Evolutionary conservation across 768 basidiomycete species (phyloP), one percentile per base, ranked within the genome.

Genomic region (Neoboletus subvelutipes): DNA sequence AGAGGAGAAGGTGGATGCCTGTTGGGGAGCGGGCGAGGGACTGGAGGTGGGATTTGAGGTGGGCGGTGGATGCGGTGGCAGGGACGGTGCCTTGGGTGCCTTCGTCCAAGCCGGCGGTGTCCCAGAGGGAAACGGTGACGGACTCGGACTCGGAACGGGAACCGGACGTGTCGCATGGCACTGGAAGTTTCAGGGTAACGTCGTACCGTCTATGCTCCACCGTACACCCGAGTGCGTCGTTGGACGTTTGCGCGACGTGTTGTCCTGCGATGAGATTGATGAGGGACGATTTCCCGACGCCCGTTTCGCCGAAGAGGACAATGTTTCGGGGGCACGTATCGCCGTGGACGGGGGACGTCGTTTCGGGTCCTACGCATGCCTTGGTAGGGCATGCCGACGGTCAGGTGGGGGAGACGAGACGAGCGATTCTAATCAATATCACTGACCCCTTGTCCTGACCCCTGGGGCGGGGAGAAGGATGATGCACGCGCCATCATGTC

Each of bases 91-190:
- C 54, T 2, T 26, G 26, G 3, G 42, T 45, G 10, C 57, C 43
- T 45, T 58, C 57, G 36, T 45, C 37, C 12, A 58, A 26, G 13
- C 57, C 57, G 5, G 43, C 43, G 2, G 54, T 56, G 31, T 56
- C 57, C 48, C 43, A 58, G 15, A 58, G 31, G 36, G 28, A 28
- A 20, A 20, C 37, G 26, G 48, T 50, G 36, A 50, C 12, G 18
- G 18, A 34, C 24, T 28, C 5, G 24, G 34, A 26, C 10, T 26
- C 22, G 33, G 47, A 33, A 9, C 8, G 4, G 31, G 34, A 34
- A 15, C 15, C 20, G 11, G 22, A 18, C 18, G 17, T 12, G 36
- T 26, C 7, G 18, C 31, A 46, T n/a, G 48, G 12, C 4, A 6
- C 29, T 29, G 48, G n/a, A 6, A n/a, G n/a, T 11, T 22, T 6